These are phyloP conservation scores for Arthrobotrys conoides DNA, from an alignment of 2,329 filamentous ascomycete genomes.

Conservation along the genomic window DNA sequence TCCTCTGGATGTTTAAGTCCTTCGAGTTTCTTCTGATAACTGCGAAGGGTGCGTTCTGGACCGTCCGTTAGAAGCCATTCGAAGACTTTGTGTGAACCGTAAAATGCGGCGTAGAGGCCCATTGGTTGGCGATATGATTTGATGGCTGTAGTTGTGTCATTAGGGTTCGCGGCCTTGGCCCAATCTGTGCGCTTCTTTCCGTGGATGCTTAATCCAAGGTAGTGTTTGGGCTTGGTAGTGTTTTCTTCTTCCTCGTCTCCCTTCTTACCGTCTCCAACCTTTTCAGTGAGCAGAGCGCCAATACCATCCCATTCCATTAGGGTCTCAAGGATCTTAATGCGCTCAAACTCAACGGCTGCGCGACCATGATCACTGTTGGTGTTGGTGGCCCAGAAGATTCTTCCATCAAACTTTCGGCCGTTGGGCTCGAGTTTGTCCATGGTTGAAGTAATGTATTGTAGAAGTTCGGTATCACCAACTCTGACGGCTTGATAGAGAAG, in stretches of 20 bases:
- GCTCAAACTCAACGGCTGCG: constrained; percentile 58
- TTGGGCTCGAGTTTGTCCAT: constrained; percentile 64
- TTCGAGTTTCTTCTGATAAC: constrained; percentile 52
- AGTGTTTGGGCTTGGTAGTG: constrained; percentile 77
- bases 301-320: constrained; percentile 61
- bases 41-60: constrained; percentile 72
- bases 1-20: constrained; percentile 38
- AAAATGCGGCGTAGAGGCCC: constrained; percentile 71
- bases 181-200: constrained; percentile 82
- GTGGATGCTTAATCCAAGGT: constrained; percentile 82
- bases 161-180: constrained; percentile 75
- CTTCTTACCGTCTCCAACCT: constrained; percentile 65
- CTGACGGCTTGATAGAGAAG: constrained; percentile 33
- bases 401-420: constrained; percentile 67
- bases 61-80: constrained; percentile 84
- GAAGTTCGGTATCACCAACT: constrained; percentile 41
- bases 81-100: constrained; percentile 76
- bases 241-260: constrained; percentile 71
- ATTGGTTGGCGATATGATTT: constrained; percentile 72
- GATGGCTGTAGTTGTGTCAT: constrained; percentile 67
- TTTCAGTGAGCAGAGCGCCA: constrained; percentile 56
- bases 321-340: constrained; percentile 61
- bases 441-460: constrained; percentile 48
- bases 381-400: constrained; percentile 66
- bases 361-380: constrained; percentile 56